Percentiles rank a stretch among this genome's conserved stretches.
These are phyloP conservation scores for Silene conica DNA, from an alignment of 148 eudicot genomes.

Conservation along the genomic window DNA sequence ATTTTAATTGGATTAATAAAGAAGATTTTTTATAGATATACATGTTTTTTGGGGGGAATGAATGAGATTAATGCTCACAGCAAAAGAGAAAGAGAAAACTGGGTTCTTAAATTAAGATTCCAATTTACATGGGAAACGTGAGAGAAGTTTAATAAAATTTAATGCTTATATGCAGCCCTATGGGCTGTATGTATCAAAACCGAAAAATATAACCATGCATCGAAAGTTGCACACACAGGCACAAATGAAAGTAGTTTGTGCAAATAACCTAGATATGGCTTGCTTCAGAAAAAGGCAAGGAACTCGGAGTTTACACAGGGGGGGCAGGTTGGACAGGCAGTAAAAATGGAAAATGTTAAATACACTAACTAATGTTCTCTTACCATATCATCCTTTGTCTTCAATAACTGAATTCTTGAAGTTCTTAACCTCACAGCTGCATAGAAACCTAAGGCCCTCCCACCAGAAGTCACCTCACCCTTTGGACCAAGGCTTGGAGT, in stretches of 20 bases:
- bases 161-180: no score
- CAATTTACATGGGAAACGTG: no score
- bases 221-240: no score
- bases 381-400: conserved; percentile 63
- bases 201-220: neutral
- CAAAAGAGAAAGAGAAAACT: no score
- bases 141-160: no score
- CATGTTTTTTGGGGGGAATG: no score
- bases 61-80: no score
- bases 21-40: no score
- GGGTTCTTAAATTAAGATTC: no score
- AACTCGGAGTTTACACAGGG: neutral
- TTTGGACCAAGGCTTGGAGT: conserved; percentile 40
- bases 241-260: neutral
- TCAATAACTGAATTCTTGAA: conserved; percentile 57
- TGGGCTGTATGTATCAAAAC: no score
- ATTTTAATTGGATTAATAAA: no score
- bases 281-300: neutral
- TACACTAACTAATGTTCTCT: neutral
- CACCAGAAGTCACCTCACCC: conserved; percentile 81
- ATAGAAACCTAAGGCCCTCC: conserved; percentile 85
- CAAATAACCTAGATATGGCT: neutral
- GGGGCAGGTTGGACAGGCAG: neutral
- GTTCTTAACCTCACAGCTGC: conserved; percentile 79
- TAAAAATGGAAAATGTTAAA: neutral